A percentile compares a stretch with the other conserved stretches of the same genome.
These are phyloP conservation scores for Dipteronia sinensis DNA, from an alignment of 345 rosid species.

Conservation along the genomic window DNA sequence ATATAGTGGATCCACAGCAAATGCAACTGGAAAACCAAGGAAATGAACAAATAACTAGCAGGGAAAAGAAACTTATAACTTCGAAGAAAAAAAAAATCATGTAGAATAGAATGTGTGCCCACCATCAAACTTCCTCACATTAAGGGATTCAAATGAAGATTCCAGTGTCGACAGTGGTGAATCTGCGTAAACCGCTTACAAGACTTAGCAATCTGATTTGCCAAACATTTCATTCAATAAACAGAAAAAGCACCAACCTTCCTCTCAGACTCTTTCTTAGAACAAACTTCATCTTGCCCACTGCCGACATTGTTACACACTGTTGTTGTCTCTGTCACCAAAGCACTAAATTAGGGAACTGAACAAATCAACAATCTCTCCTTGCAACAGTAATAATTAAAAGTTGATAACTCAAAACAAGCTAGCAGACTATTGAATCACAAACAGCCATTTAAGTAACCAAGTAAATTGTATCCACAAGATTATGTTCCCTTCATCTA, in stretches of 20 bases:
- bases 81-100: not conserved
- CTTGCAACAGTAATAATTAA: not conserved
- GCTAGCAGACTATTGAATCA: not conserved
- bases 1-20: constrained; percentile 96
- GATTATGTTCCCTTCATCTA: not conserved
- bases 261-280: constrained; percentile 32
- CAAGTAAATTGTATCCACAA: not conserved
- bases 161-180: constrained; percentile 85
- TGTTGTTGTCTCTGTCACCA: constrained; percentile 22
- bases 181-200: constrained; percentile 48
- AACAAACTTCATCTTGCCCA: constrained; percentile 12
- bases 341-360: constrained; percentile 8
- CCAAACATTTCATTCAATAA: not conserved
- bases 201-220: not conserved
- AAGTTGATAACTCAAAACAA: not conserved
- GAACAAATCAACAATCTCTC: not conserved
- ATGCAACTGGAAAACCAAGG: constrained; percentile 61
- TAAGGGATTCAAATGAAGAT: constrained; percentile 81
- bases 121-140: constrained; percentile 91
- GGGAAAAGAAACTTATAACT: constrained; percentile 10
- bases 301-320: constrained; percentile 19
- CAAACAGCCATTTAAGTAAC: not conserved
- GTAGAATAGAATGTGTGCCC: not conserved
- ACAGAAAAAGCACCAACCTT: constrained; percentile 28
- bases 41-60: not conserved